Evolutionary conservation across 768 basidiomycete species (phyloP).

Genomic region (Termitomyces sp.): DNA sequence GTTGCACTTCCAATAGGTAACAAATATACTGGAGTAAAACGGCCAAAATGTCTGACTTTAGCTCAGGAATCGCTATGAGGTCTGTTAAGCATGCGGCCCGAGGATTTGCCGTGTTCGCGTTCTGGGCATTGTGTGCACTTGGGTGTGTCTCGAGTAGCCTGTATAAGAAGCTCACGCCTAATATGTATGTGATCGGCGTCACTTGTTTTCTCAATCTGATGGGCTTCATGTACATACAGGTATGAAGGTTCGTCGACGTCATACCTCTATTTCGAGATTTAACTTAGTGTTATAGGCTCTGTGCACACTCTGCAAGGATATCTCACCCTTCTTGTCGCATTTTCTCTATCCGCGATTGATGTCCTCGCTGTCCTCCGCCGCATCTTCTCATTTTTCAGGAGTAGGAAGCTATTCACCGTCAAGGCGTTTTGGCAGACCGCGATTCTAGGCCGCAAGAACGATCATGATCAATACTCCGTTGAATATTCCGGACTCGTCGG

Average conservation of each 20-base stretch:
- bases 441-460: conserved; percentile 43
- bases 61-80: conserved; percentile 71
- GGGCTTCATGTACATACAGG: conserved; percentile 40
- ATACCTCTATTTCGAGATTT: not conserved
- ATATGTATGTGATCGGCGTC: conserved; percentile 57
- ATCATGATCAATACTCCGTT: conserved; percentile 19
- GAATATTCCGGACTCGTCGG: conserved; percentile 61
- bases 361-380: conserved; percentile 46
- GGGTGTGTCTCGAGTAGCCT: conserved; percentile 65
- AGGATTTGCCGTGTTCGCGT: conserved; percentile 50
- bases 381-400: conserved; percentile 39
- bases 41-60: not conserved
- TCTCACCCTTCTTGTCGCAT: conserved; percentile 31
- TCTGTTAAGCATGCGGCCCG: conserved; percentile 69
- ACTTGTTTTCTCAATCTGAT: conserved; percentile 15
- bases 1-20: conserved; percentile 74
- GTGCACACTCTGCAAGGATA: conserved; percentile 65
- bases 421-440: conserved; percentile 53
- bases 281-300: conserved; percentile 26
- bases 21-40: not conserved
- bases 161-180: conserved; percentile 76
- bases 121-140: conserved; percentile 56
- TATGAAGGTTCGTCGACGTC: conserved; percentile 47
- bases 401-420: conserved; percentile 39
- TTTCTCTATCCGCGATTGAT: conserved; percentile 43